These are phyloP conservation scores for Coniosporium uncinatum DNA, from an alignment of 2,329 filamentous ascomycete species.

Conservation along the genomic window DNA sequence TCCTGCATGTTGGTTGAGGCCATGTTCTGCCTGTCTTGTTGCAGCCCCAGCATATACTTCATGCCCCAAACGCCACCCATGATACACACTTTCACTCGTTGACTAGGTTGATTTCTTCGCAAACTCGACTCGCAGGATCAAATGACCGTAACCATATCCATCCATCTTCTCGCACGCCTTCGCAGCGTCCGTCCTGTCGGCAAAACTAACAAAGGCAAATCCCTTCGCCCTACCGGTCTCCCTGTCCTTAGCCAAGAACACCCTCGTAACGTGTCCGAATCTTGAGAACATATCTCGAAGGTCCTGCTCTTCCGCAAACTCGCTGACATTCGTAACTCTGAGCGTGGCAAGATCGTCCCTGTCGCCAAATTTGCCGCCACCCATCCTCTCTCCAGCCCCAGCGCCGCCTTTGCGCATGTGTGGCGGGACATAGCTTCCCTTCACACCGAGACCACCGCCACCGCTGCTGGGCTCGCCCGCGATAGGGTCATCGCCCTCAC, in stretches of 20 bases:
- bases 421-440: slow-evolving; percentile 89
- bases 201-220: slow-evolving; percentile 98
- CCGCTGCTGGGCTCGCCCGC: no score
- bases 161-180: slow-evolving; percentile 98
- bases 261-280: slow-evolving; percentile 92
- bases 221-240: slow-evolving; percentile 97
- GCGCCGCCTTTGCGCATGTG: slow-evolving; percentile 72
- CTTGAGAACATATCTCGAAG: slow-evolving; percentile 97
- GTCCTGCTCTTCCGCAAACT: slow-evolving; percentile 95
- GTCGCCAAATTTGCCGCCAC: slow-evolving; percentile 74
- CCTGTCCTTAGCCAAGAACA: slow-evolving; percentile 96
- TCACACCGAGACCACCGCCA: slow-evolving; percentile 53
- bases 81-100: background rate
- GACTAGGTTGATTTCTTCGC: slow-evolving; percentile 57
- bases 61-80: background rate
- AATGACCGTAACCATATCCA: slow-evolving; percentile 82
- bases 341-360: slow-evolving; percentile 95
- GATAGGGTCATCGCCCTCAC: slow-evolving; percentile 40
- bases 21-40: background rate
- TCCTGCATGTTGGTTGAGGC: no score
- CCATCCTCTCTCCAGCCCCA: slow-evolving; percentile 75
- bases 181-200: slow-evolving; percentile 82
- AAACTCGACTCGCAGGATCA: slow-evolving; percentile 84
- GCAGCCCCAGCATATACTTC: background rate
- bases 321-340: slow-evolving; percentile 96